phyloP scores from a whole-genome alignment of 2,329 filamentous ascomycete species.

The Diaporthe velutina region DNA sequence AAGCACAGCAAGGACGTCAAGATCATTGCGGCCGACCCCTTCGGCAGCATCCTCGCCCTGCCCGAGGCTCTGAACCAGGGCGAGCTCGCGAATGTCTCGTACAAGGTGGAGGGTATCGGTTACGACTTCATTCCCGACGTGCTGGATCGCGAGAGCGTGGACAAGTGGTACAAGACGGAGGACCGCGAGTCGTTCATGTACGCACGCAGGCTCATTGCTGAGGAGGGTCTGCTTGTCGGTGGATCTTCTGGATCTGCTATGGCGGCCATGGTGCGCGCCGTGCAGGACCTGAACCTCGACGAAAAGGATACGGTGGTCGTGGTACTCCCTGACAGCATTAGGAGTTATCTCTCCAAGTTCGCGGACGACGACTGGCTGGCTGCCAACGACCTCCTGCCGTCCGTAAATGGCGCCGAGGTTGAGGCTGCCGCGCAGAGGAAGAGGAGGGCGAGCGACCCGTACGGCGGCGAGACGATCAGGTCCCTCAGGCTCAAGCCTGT shows the following conservation, averaged over 20 bases:
- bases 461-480: conserved; percentile 82
- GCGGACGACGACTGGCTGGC: conserved; percentile 99
- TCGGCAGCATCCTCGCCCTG: conserved; percentile 90
- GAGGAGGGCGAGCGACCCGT: conserved; percentile 71
- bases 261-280: conserved; percentile 81
- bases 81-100: conserved; percentile 81
- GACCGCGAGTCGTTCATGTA: conserved; percentile 92
- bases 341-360: conserved; percentile 98
- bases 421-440: conserved; percentile 53
- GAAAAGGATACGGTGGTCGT: conserved; percentile 93
- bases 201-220: conserved; percentile 89
- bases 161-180: conserved; percentile 99
- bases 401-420: conserved; percentile 62
- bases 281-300: conserved; percentile 80
- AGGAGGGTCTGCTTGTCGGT: conserved; percentile 93
- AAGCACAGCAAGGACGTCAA: conserved; percentile 91
- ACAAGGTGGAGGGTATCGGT: conserved; percentile 98
- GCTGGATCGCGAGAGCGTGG: conserved; percentile 81
- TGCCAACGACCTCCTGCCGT: conserved; percentile 91
- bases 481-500: conserved; percentile 93
- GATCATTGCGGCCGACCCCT: conserved; percentile 91
- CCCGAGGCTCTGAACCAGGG: conserved; percentile 83
- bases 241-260: conserved; percentile 95
- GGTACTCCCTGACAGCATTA: conserved; percentile 93
- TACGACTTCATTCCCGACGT: conserved; percentile 99